Conservation (phyloP, 1,284 basidiomycete genomes). For the Mycena sp. region DNA sequence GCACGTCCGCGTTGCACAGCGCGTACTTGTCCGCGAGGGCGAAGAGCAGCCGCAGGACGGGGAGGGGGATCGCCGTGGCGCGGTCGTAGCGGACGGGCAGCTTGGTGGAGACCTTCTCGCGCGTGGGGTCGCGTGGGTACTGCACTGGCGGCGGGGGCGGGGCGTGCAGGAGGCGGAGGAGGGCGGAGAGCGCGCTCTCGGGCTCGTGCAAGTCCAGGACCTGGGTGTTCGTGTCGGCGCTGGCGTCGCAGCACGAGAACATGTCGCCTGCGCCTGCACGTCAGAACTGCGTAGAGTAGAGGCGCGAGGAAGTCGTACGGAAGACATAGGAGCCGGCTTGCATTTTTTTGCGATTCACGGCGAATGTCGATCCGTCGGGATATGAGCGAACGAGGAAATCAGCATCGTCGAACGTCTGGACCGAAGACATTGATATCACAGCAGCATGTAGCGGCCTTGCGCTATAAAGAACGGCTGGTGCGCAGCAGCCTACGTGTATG, state of each 20-base stretch:
- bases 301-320: conserved; percentile 48
- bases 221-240: conserved; percentile 33
- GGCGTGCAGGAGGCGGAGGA: conserved; percentile 63
- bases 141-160: conserved; percentile 53
- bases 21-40: conserved; percentile 70
- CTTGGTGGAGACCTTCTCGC: conserved; percentile 34
- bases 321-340: conserved; percentile 63
- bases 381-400: conserved; percentile 64
- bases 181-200: conserved; percentile 52
- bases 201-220: conserved; percentile 62
- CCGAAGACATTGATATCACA: conserved; percentile 5
- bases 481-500: conserved; percentile 17
- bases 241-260: conserved; percentile 64
- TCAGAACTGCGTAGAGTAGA: conserved; percentile 11
- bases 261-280: conserved; percentile 58
- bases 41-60: conserved; percentile 63
- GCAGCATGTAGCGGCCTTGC: not conserved
- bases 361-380: conserved; percentile 56
- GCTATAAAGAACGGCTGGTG: conserved; percentile 13
- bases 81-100: conserved; percentile 48
- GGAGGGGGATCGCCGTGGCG: conserved; percentile 64
- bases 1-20: conserved; percentile 52
- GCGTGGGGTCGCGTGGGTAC: conserved; percentile 25
- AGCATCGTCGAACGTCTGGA: conserved; percentile 45
- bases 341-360: conserved; percentile 57